These are phyloP conservation scores for Trametes cubensis DNA, from an alignment of 768 basidiomycete genomes.

Conservation along the genomic window DNA sequence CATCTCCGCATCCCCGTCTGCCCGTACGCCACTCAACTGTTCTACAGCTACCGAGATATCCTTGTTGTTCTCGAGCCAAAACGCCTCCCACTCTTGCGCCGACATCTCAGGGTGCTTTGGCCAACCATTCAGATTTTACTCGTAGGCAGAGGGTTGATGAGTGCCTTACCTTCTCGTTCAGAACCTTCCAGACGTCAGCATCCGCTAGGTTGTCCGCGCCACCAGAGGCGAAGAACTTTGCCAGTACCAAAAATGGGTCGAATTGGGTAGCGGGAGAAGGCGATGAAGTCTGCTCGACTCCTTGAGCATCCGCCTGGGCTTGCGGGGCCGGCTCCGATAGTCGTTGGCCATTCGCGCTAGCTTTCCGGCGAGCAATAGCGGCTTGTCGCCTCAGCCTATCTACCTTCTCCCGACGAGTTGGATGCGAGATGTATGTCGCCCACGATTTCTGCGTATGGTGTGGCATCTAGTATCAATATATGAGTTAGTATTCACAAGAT, in stretches of 20 bases:
- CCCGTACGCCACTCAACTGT: background rate
- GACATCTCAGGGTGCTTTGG: conserved; percentile 8
- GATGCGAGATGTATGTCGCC: conserved; percentile 40
- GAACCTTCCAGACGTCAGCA: conserved; percentile 53
- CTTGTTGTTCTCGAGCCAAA: conserved; percentile 4
- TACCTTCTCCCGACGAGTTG: conserved; percentile 39
- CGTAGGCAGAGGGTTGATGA: background rate
- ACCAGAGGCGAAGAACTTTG: conserved; percentile 56
- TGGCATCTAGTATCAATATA: conserved; percentile 50
- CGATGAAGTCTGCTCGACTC: background rate
- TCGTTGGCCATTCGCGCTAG: background rate
- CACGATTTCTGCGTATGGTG: conserved; percentile 59
- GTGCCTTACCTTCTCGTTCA: conserved; percentile 47
- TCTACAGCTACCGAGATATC: background rate
- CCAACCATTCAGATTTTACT: background rate
- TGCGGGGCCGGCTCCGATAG: background rate
- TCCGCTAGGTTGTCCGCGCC: conserved; percentile 51
- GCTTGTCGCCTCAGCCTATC: conserved; percentile 53
- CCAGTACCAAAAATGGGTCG: conserved; percentile 40
- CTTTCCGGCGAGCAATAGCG: conserved; percentile 55
- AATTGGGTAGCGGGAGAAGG: conserved; percentile 43
- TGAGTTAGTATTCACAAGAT: background rate
- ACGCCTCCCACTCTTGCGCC: conserved; percentile 6
- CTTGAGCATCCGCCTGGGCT: background rate
- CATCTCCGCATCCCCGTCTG: background rate